phyloP scores from a whole-genome alignment of 805 yeast species.

The Yarrowia sp. region DNA sequence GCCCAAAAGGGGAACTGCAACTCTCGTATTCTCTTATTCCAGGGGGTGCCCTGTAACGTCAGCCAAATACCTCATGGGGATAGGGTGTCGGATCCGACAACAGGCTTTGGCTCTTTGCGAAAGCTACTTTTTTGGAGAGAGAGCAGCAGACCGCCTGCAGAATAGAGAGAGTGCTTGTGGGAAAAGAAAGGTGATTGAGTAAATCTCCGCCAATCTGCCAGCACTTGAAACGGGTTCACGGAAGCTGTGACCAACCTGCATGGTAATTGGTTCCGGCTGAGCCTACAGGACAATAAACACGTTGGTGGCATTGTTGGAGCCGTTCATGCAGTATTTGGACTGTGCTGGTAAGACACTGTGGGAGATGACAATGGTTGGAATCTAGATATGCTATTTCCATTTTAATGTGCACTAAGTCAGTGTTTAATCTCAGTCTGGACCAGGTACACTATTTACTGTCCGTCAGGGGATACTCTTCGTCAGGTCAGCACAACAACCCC shows the following conservation, averaged over 20 bases:
- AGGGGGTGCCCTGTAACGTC: not conserved
- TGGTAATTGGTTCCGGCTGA: not conserved
- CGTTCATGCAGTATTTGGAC: no score
- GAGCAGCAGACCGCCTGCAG: not conserved
- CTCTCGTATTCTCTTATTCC: conserved; percentile 16
- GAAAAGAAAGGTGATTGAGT: no score
- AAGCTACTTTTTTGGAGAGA: no score
- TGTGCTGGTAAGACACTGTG: no score
- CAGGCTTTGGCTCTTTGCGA: not conserved
- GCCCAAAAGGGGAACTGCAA: conserved; percentile 5
- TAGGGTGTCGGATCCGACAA: not conserved
- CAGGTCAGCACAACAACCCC: no score
- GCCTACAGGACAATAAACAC: not conserved
- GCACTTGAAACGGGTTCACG: not conserved
- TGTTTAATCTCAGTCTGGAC: no score
- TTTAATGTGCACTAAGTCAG: no score
- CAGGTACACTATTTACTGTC: no score
- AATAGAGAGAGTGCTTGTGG: no score
- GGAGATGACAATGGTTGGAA: no score
- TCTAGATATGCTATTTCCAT: no score
- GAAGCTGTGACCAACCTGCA: not conserved
- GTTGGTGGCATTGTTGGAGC: not conserved
- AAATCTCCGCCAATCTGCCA: not conserved
- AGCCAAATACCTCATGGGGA: conserved; percentile 1
- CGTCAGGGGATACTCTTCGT: no score